phyloP scores from a whole-genome alignment of 2,329 filamentous ascomycete species.

The Coccinonectria pachysandricola region DNA sequence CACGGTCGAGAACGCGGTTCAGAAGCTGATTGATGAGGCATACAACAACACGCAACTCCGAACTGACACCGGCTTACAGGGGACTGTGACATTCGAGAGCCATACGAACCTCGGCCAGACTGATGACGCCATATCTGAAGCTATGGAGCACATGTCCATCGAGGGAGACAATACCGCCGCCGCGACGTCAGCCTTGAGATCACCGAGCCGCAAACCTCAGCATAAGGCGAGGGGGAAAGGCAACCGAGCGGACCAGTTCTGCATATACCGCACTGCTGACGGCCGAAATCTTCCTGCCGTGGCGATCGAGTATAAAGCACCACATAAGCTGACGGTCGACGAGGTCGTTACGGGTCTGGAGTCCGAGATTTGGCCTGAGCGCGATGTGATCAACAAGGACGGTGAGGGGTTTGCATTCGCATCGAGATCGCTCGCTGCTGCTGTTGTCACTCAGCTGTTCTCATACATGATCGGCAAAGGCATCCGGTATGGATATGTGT shows the following conservation, averaged over 20 bases:
- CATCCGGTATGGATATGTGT: conserved; percentile 26
- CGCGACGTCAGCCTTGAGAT: neutral
- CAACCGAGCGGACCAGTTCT: conserved; percentile 24
- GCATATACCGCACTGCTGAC: conserved; percentile 8
- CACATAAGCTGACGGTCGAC: conserved; percentile 25
- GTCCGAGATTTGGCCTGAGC: conserved; percentile 24
- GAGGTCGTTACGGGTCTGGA: conserved; percentile 23
- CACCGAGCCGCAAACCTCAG: neutral
- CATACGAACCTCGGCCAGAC: conserved; percentile 22
- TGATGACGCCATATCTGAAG: conserved; percentile 14
- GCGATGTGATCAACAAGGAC: conserved; percentile 23
- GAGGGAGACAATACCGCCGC: neutral
- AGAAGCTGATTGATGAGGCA: conserved; percentile 20
- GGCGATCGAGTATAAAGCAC: conserved; percentile 29
- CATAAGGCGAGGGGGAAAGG: conserved; percentile 17
- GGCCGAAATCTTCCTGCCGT: conserved; percentile 12
- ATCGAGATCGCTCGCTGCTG: conserved; percentile 21
- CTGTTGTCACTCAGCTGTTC: conserved; percentile 30
- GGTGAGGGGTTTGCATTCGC: conserved; percentile 20
- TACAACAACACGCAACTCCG: conserved; percentile 19
- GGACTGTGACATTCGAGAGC: conserved; percentile 27
- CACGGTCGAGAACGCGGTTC: conserved; percentile 26
- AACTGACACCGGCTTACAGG: conserved; percentile 19
- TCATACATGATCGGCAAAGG: conserved; percentile 28
- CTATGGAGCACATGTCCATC: conserved; percentile 16